Evolutionary conservation across 306 rosid species (phyloP).

Genomic region (Clitoria ternatea): DNA sequence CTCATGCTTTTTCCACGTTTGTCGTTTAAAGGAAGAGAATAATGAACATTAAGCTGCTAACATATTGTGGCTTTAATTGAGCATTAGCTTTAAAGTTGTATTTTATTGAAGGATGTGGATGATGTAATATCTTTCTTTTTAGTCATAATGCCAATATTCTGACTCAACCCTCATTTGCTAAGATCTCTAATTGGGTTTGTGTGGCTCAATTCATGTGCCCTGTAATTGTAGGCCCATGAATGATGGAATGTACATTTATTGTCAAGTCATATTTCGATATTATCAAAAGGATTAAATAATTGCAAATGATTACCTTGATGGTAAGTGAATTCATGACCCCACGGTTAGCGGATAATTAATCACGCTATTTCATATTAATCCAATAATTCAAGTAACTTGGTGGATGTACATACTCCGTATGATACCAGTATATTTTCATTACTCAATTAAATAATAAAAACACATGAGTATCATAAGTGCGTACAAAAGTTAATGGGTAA

Average conservation of each 20-base stretch:
- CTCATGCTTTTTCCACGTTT: conserved; percentile 51
- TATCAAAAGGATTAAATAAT: conserved; percentile 28
- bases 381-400: not conserved
- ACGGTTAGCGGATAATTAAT: conserved; percentile 15
- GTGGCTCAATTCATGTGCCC: conserved; percentile 19
- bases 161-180: conserved; percentile 19
- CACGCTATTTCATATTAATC: conserved; percentile 5
- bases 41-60: conserved; percentile 31
- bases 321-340: conserved; percentile 33
- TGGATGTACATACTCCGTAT: not conserved
- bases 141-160: conserved; percentile 13
- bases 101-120: conserved; percentile 20
- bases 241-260: conserved; percentile 19
- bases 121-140: conserved; percentile 25
- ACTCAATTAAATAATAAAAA: not conserved
- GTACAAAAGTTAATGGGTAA: conserved; percentile 1
- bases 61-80: conserved; percentile 16
- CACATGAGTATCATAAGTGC: not conserved
- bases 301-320: conserved; percentile 25
- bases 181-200: conserved; percentile 12
- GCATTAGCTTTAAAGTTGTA: conserved; percentile 22
- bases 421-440: not conserved
- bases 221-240: conserved; percentile 32
- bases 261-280: conserved; percentile 24
- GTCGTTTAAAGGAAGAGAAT: conserved; percentile 50